Percentiles rank a stretch among this genome's conserved stretches.
These are phyloP conservation scores for Pyropia yezoensis DNA, from an alignment of 23 red algal genomes.

Conservation along the genomic window DNA sequence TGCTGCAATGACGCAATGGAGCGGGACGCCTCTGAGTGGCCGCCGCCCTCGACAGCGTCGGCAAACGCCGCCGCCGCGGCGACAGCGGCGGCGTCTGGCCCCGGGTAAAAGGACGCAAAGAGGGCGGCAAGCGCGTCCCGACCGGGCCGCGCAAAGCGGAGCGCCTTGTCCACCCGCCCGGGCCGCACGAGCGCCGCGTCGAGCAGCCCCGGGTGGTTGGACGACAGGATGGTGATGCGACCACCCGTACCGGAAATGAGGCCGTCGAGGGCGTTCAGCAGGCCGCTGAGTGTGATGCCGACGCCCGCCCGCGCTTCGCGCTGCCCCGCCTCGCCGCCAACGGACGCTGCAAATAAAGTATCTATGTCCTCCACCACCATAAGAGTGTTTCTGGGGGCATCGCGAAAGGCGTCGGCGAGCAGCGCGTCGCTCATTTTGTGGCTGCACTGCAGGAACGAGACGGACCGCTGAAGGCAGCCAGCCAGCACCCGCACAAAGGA, in stretches of 20 bases:
- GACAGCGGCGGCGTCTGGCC: neutral
- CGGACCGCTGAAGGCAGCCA: constrained; percentile 12
- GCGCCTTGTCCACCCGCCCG: constrained; percentile 45
- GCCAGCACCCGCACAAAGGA: constrained; percentile 32
- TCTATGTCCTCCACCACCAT: constrained; percentile 66
- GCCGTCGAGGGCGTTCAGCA: constrained; percentile 57
- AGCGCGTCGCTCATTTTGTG: constrained; percentile 22
- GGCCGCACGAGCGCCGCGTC: constrained; percentile 48
- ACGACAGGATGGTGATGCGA: constrained; percentile 44
- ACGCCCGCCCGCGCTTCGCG: constrained; percentile 2
- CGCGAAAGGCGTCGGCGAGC: constrained; percentile 18
- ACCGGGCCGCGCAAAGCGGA: constrained; percentile 16
- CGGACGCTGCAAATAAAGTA: constrained; percentile 14
- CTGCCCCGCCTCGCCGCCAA: no score
- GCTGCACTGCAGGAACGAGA: constrained; percentile 21
- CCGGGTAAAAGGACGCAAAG: constrained; percentile 37
- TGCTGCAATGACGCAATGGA: constrained; percentile 46
- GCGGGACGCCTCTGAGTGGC: constrained; percentile 13
- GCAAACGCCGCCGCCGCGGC: constrained; percentile 11
- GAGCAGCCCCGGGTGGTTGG: constrained; percentile 34
- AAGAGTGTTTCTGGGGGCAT: constrained; percentile 25
- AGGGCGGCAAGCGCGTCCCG: constrained; percentile 17
- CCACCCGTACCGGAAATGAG: constrained; percentile 13
- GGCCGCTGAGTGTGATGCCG: constrained; percentile 27
- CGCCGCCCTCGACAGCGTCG: constrained; percentile 14